phyloP scores from a whole-genome alignment of 805 yeast genomes.

The Yamadazyma endophytica region DNA sequence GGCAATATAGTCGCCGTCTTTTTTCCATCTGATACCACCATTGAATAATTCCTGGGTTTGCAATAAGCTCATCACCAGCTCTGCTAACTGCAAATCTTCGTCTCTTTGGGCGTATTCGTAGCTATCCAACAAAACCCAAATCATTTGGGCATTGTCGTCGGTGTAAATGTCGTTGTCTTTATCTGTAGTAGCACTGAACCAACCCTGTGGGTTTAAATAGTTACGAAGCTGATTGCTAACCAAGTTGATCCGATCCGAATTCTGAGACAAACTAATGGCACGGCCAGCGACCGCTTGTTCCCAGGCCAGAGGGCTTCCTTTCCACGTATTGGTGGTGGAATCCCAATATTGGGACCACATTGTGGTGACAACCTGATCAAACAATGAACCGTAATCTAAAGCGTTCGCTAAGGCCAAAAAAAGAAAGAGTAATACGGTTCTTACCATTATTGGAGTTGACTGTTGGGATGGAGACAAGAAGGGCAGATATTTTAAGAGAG shows the following conservation, averaged over 20 bases:
- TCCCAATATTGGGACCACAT: conserved; percentile 19
- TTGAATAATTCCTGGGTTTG: conserved; percentile 24
- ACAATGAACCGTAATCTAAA: conserved; percentile 2
- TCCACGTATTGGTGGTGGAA: conserved; percentile 11
- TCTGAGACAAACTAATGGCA: conserved; percentile 13
- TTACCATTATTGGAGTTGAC: too few relatives aligned
- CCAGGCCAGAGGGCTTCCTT: conserved; percentile 20
- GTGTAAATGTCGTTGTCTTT: conserved; percentile 21
- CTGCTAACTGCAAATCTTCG: conserved; percentile 13
- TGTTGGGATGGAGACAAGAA: too few relatives aligned
- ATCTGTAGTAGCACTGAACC: conserved; percentile 20
- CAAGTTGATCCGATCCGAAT: conserved; percentile 9
- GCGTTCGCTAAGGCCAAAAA: too few relatives aligned
- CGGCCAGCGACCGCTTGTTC: conserved; percentile 23
- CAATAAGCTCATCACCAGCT: conserved; percentile 2
- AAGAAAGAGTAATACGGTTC: too few relatives aligned
- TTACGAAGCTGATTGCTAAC: conserved; percentile 12
- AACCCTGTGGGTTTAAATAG: conserved; percentile 18
- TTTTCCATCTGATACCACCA: conserved; percentile 22
- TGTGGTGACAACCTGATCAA: background rate
- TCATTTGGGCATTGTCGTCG: conserved; percentile 26
- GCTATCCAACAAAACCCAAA: conserved; percentile 23
- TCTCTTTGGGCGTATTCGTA: conserved; percentile 14
- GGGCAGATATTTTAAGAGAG: too few relatives aligned
- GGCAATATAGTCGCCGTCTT: conserved; percentile 18